phyloP scores from a whole-genome alignment of 2,329 filamentous ascomycete genomes.

The Stagonosporopsis tanaceti region DNA sequence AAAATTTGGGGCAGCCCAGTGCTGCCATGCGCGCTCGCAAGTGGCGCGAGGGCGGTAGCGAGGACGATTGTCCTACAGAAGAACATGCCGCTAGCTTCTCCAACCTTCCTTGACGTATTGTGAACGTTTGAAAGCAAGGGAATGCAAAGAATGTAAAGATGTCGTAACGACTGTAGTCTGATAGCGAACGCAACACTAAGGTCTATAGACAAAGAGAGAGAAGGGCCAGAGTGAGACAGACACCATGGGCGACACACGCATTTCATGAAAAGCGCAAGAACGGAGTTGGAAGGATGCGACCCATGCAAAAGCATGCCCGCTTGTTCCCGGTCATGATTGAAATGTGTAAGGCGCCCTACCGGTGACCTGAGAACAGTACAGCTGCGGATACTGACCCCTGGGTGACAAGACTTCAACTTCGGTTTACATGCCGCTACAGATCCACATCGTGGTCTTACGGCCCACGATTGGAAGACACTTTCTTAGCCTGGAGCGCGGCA shows the following conservation, averaged over 20 bases:
- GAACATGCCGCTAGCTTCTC: neutral
- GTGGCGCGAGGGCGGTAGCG: constrained; percentile 12
- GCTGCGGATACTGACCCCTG: constrained; percentile 7
- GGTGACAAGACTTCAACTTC: constrained; percentile 8
- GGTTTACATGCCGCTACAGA: neutral
- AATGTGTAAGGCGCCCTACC: constrained; percentile 14
- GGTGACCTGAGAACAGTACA: constrained; percentile 8
- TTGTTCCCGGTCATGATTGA: neutral
- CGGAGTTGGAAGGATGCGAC: constrained; percentile 5
- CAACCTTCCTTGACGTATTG: neutral
- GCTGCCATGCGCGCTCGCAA: constrained; percentile 28
- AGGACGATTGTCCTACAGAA: neutral
- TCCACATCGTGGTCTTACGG: constrained; percentile 8
- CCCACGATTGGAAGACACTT: constrained; percentile 1
- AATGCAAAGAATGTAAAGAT: neutral
- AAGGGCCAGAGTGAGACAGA: neutral
- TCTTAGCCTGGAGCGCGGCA: constrained; percentile 3
- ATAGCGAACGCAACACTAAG: neutral
- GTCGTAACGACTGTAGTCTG: neutral
- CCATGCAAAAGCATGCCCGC: constrained; percentile 5
- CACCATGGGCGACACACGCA: neutral
- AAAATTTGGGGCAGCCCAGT: constrained; percentile 28
- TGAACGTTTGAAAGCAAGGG: no score
- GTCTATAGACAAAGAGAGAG: neutral
- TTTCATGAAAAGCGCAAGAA: constrained; percentile 1